Base-by-base conservation (phyloP, 2,329 filamentous ascomycete genomes). In the Penicillium sp. region DNA sequence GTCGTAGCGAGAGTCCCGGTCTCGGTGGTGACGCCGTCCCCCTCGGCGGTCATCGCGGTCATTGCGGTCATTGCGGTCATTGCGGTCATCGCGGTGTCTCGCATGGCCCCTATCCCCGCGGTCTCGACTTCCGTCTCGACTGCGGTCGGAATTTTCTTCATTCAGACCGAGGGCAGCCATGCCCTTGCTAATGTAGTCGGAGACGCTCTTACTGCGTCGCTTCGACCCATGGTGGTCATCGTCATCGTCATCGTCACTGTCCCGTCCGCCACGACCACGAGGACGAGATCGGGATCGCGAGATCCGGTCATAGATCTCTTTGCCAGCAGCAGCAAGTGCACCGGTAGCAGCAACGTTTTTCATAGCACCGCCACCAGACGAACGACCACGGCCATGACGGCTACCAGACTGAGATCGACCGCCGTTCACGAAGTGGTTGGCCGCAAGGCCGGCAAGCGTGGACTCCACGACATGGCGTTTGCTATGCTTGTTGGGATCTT, bases 401-500 rank as follows among this genome's bases (percentile, higher is more conserved):
- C 83, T 85, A 33, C 82, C 76, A 17, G 84, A 86, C 30, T 80
- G 79, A 48, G 83, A 86, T 31, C 82, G 74, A 11, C 84, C 79
- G 13, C 89, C 89, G 57, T 95, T 89, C 60, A 94, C 77, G 44
- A 95, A 69, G 37, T 85, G 83, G 65, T 88, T 94, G 30, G 86
- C 84, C 20, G 90, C 79, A 30, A 95, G 75, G 63, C 90, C 90
- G 56, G 88, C 89, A 42, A 95, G 77, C 38, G 93, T 88, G 25
- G 89, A 85, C 62, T 94, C 86, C 27, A 88, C 73, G 39, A 95
- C 75, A 54, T 92, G 84, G 32, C 86, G 79, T 66, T 88, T 94
- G 48, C 68, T 68, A 67, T 88, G 82, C 60, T 85, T 81, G 52
- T 82, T 79, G 4, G 80, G 75, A 54, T 88, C 75, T 35, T 71